Evolutionary conservation across 2,329 filamentous ascomycete species (phyloP), one percentile per base, ranked within the genome.

Genomic region (Botrytis galanthina): DNA sequence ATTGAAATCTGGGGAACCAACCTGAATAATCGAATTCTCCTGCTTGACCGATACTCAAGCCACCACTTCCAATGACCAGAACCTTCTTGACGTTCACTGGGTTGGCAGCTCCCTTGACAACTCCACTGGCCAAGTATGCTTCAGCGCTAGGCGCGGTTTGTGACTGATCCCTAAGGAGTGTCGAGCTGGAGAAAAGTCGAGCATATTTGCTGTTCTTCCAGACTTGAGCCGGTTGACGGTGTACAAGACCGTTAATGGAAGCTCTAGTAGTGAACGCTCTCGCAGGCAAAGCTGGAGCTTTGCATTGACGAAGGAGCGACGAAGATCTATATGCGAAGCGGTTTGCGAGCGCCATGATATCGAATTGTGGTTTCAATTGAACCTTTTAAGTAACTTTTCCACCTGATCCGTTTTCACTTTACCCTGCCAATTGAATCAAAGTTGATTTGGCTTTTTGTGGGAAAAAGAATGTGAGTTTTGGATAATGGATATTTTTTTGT

Each of bases 11-110:
- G 72, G 74, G 73, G 60, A 18, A 80, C 80, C 46, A 75, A 97
- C 94, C 95, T 83, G 96, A 98, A 84, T 98, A 98, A 85, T 98
- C 95, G 80, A 98, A 98, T 86, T 98, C 95, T 85, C 95, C 95
- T 77, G 95, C 95, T 85, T 98, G 95, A 76, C 95, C 95, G 89
- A 98, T 98, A 82, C 93, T 94, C 79, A 98, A 88, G 84, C 95
- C 95, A 85, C 95, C 95, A 85, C 92, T 95, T 74, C 95, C 95
- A 86, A 98, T 97, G 79, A 98, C 95, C 75, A 98, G 86, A 70
- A 98, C 95, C 86, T 98, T 98, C 87, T 97, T 97, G 77, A 98
- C 94, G 82, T 97, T 90, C 69, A 98, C 92, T 72, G 93, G 85
- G 80, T 95, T 88, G 80, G 88, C 88, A 74, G 92, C 88, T 74